Conservation (phyloP, 108 stramenopile species). For the Skeletonema grethae region DNA sequence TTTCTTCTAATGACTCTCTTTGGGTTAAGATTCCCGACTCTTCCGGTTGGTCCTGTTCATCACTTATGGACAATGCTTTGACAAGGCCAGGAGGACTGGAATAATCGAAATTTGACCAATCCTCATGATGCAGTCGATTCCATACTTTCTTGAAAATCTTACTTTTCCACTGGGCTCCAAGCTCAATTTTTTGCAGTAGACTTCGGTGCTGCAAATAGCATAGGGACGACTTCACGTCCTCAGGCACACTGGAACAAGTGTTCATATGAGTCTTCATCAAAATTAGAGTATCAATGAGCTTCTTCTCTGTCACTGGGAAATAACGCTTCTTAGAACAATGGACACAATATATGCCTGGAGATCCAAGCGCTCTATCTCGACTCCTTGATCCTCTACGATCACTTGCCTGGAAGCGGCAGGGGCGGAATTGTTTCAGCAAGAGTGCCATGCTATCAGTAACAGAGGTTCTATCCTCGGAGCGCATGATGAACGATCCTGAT, state of each 20-base stretch:
- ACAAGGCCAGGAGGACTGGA: conserved; percentile 8
- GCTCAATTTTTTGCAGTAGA: conserved; percentile 72
- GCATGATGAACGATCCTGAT: conserved; percentile 47
- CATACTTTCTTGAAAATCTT: conserved; percentile 81
- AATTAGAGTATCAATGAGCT: conserved; percentile 81
- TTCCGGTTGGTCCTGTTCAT: conserved; percentile 8
- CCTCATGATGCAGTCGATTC: conserved; percentile 74
- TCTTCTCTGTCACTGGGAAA: conserved; percentile 84
- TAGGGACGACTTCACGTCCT: conserved; percentile 69
- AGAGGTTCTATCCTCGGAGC: conserved; percentile 52
- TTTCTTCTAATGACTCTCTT: conserved; percentile 27
- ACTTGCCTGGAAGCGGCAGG: conserved; percentile 73
- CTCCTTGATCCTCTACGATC: conserved; percentile 73
- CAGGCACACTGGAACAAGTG: conserved; percentile 67
- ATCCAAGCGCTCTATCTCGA: conserved; percentile 69
- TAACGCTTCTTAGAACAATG: conserved; percentile 75
- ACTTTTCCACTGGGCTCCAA: conserved; percentile 79
- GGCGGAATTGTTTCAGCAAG: conserved; percentile 73
- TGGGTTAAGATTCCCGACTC: neutral
- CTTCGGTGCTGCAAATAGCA: conserved; percentile 76
- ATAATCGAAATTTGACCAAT: conserved; percentile 45
- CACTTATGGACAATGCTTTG: conserved; percentile 20
- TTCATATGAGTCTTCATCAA: conserved; percentile 65
- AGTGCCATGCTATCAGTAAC: conserved; percentile 81
- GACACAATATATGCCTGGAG: conserved; percentile 64